Conservation (phyloP, 345 rosid genomes). For the Citrus australasica region DNA sequence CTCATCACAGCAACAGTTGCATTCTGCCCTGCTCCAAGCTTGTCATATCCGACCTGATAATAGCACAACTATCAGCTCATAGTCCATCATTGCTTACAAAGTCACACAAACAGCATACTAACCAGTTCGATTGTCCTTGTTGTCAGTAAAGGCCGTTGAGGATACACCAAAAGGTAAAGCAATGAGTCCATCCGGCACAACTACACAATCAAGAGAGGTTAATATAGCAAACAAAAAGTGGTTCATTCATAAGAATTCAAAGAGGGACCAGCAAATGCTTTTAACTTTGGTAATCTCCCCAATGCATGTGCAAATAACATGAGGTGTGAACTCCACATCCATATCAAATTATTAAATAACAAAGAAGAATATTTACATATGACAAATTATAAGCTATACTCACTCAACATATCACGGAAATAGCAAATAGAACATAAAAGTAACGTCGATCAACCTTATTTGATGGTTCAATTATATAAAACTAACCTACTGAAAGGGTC, state of each 20-base stretch:
- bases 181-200: slow-evolving; percentile 82
- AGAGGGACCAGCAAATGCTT: not conserved
- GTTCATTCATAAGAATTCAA: not conserved
- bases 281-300: not conserved
- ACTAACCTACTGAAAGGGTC: not conserved
- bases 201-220: slow-evolving; percentile 28
- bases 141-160: slow-evolving; percentile 90
- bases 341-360: not conserved
- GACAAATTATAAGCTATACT: not conserved
- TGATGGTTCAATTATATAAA: not conserved
- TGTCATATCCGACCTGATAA: slow-evolving; percentile 85
- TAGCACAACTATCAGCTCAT: slow-evolving; percentile 24
- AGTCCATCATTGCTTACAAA: not conserved
- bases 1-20: slow-evolving; percentile 98
- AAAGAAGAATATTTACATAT: not conserved
- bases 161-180: slow-evolving; percentile 87
- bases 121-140: slow-evolving; percentile 96
- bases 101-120: slow-evolving; percentile 12
- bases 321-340: not conserved
- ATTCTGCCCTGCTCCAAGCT: slow-evolving; percentile 99
- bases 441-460: not conserved
- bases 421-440: not conserved
- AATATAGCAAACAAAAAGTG: not conserved
- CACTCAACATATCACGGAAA: not conserved
- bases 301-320: not conserved